Percentiles rank a stretch among this genome's conserved stretches.
These are phyloP conservation scores for Penicillium pulvis DNA, from an alignment of 495 filamentous ascomycete genomes.

Conservation along the genomic window DNA sequence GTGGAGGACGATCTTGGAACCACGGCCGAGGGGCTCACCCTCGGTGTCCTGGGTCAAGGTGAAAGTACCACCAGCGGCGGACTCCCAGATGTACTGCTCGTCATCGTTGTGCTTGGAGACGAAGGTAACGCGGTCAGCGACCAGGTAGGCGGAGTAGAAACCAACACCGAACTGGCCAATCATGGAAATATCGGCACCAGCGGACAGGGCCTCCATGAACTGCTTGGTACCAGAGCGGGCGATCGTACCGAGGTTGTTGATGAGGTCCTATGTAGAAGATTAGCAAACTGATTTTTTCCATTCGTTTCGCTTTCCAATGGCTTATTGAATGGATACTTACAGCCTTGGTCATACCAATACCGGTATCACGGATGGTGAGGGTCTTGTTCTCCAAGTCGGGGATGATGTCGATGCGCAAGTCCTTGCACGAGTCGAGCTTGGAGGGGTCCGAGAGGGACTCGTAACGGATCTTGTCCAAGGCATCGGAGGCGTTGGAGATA, in stretches of 20 bases:
- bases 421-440: slow-evolving; percentile 95
- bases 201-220: slow-evolving; percentile 99
- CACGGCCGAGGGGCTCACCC: slow-evolving; percentile 86
- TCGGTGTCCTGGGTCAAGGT: slow-evolving; percentile 89
- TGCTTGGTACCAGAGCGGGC: slow-evolving; percentile 99
- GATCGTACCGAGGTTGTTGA: slow-evolving; percentile 99
- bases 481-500: slow-evolving; percentile 97
- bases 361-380: slow-evolving; percentile 92
- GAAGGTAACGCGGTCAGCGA: slow-evolving; percentile 94
- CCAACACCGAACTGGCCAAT: slow-evolving; percentile 99
- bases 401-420: slow-evolving; percentile 97
- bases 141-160: slow-evolving; percentile 99
- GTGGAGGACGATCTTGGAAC: slow-evolving; percentile 97
- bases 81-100: slow-evolving; percentile 99
- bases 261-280: slow-evolving; percentile 69
- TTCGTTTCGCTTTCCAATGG: background rate
- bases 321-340: slow-evolving; percentile 56
- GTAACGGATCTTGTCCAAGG: slow-evolving; percentile 99
- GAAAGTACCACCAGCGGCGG: slow-evolving; percentile 95
- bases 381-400: slow-evolving; percentile 97
- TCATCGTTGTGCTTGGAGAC: slow-evolving; percentile 99
- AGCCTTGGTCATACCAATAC: slow-evolving; percentile 99
- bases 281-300: background rate
- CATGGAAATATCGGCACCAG: slow-evolving; percentile 99
- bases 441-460: slow-evolving; percentile 93